These are phyloP conservation scores for Corchorus olitorius DNA, from an alignment of 345 rosid genomes.

Conservation along the genomic window DNA sequence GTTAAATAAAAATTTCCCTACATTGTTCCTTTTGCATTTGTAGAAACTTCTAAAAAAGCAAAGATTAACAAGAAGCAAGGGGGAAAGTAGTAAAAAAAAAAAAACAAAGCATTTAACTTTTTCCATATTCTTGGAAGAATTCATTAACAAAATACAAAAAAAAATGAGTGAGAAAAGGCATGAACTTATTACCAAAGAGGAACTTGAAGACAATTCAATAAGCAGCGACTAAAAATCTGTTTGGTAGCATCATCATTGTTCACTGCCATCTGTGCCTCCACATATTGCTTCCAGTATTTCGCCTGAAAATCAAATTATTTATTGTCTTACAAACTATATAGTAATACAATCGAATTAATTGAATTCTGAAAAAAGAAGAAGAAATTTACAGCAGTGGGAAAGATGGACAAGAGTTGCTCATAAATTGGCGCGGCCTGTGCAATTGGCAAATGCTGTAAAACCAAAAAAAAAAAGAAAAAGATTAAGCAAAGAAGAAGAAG, in stretches of 20 bases:
- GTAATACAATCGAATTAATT: neutral
- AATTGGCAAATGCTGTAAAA: constrained; percentile 67
- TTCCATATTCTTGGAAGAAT: neutral
- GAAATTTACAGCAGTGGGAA: constrained; percentile 87
- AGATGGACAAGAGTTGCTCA: constrained; percentile 76
- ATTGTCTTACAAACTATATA: neutral
- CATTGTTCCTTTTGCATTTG: no score
- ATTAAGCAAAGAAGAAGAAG: neutral
- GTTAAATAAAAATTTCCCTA: neutral
- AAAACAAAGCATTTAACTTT: no score
- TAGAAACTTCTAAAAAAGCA: neutral
- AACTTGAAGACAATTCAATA: constrained; percentile 88
- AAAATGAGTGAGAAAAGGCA: neutral
- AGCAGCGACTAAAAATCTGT: constrained; percentile 91
- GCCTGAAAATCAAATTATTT: constrained; percentile 49
- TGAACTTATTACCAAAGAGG: constrained; percentile 81
- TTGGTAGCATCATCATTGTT: constrained; percentile 90
- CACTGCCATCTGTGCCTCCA: constrained; percentile 81
- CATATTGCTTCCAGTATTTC: constrained; percentile 95
- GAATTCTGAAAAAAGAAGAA: neutral
- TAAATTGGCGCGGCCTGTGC: constrained; percentile 76
- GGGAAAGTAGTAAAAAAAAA: neutral
- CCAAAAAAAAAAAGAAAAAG: neutral
- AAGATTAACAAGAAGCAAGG: neutral
- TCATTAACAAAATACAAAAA: neutral